Conservation (phyloP, 345 rosid genomes). For the Laguncularia racemosa region DNA sequence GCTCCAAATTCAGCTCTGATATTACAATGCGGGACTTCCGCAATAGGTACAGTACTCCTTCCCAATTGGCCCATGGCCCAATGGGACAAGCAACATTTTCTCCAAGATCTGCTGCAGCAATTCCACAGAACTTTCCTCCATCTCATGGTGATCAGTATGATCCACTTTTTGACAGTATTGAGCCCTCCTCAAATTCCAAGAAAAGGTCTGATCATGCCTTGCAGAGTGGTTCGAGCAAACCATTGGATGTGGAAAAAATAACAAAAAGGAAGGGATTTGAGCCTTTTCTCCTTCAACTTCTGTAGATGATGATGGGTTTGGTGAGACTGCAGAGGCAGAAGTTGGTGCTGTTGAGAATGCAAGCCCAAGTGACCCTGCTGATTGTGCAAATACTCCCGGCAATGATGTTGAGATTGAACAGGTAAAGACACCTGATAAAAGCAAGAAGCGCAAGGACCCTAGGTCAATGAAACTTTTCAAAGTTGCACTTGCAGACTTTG, state of each 20-base stretch:
- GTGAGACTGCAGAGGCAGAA: slow-evolving; percentile 63
- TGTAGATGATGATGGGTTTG: slow-evolving; percentile 49
- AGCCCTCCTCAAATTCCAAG: slow-evolving; percentile 40
- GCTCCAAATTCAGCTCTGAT: slow-evolving; percentile 29
- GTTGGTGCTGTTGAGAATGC: slow-evolving; percentile 52
- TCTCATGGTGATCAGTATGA: slow-evolving; percentile 63
- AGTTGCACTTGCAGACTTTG: slow-evolving; percentile 70
- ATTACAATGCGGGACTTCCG: slow-evolving; percentile 22
- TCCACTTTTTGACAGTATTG: slow-evolving; percentile 80
- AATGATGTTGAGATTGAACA: slow-evolving; percentile 53
- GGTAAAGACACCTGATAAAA: slow-evolving; percentile 43
- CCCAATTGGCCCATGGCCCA: slow-evolving; percentile 19
- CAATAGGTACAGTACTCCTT: slow-evolving; percentile 15
- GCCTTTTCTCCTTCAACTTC: slow-evolving; percentile 27
- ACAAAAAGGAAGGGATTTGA: slow-evolving; percentile 27
- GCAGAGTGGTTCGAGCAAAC: slow-evolving; percentile 41
- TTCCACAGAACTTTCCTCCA: slow-evolving; percentile 20
- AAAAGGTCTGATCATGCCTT: slow-evolving; percentile 27
- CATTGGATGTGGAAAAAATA: slow-evolving; percentile 55
- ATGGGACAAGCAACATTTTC: slow-evolving; percentile 31
- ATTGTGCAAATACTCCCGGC: slow-evolving; percentile 14
- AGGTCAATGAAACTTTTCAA: slow-evolving; percentile 70
- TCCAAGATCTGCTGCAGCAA: slow-evolving; percentile 30
- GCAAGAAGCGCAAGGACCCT: slow-evolving; percentile 50
- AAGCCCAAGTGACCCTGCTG: slow-evolving; percentile 38